Percentiles rank a stretch among this genome's conserved stretches.
Evolutionary conservation across 768 basidiomycete species (phyloP).

Genomic region (Pilatotrama ljubarskyi): DNA sequence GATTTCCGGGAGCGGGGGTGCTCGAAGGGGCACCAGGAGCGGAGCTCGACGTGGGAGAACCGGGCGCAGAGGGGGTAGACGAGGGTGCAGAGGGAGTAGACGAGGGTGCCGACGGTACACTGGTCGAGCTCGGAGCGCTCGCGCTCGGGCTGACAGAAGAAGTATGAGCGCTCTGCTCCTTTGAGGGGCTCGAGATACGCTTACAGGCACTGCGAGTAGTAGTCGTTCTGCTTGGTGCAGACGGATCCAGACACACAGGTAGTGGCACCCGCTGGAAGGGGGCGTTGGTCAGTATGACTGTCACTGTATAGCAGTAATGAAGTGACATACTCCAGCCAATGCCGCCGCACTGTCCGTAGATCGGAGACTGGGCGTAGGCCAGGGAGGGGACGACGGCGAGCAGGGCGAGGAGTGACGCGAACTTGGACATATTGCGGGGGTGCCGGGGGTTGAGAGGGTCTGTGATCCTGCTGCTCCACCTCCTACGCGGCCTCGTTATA

Average conservation of each 20-base stretch:
- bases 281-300: background rate
- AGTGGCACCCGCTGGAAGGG: constrained; percentile 32
- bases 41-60: constrained; percentile 24
- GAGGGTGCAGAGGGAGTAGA: constrained; percentile 18
- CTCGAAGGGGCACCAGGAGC: constrained; percentile 27
- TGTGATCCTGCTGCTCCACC: constrained; percentile 16
- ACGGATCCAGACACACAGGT: constrained; percentile 34
- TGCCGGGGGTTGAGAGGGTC: constrained; percentile 12
- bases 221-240: constrained; percentile 34
- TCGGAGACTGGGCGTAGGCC: constrained; percentile 42
- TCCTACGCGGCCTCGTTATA: constrained; percentile 16
- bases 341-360: constrained; percentile 58
- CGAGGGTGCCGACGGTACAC: constrained; percentile 14
- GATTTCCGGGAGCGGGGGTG: constrained; percentile 50
- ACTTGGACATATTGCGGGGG: constrained; percentile 44
- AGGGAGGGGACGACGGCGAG: constrained; percentile 46
- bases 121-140: constrained; percentile 13
- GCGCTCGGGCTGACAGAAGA: constrained; percentile 12
- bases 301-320: background rate
- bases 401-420: constrained; percentile 41
- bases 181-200: background rate
- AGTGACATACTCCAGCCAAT: constrained; percentile 46
- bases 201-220: constrained; percentile 39
- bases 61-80: background rate
- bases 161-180: background rate